Conservation (phyloP, 768 basidiomycete genomes). For the Panellus pusillus region DNA sequence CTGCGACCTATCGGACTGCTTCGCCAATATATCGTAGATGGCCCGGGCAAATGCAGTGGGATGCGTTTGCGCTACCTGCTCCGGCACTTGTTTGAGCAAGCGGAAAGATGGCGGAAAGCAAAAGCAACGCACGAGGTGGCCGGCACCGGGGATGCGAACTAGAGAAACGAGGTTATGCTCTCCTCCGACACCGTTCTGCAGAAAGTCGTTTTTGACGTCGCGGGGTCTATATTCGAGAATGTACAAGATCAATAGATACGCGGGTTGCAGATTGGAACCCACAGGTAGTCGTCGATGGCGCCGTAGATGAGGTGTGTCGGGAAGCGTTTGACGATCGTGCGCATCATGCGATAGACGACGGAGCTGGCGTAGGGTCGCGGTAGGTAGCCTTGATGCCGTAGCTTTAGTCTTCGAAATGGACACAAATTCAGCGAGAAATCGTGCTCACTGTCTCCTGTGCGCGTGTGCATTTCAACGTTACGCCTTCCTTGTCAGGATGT, state of each 20-base stretch:
- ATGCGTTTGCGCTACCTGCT: neutral
- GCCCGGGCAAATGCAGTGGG: neutral
- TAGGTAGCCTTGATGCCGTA: slow-evolving; percentile 38
- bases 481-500: slow-evolving; percentile 46
- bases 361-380: slow-evolving; percentile 35
- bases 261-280: slow-evolving; percentile 12
- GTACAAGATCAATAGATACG: neutral
- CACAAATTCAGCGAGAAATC: neutral
- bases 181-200: slow-evolving; percentile 36
- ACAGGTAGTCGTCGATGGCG: slow-evolving; percentile 45
- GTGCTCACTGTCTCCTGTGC: slow-evolving; percentile 43
- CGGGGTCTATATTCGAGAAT: neutral
- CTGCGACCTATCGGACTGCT: no score
- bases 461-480: slow-evolving; percentile 50
- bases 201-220: slow-evolving; percentile 38
- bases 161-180: slow-evolving; percentile 37
- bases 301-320: slow-evolving; percentile 51
- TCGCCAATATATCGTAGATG: neutral
- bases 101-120: no score
- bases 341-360: slow-evolving; percentile 36
- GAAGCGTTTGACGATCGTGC: slow-evolving; percentile 29
- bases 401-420: neutral
- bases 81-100: no score
- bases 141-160: slow-evolving; percentile 37
- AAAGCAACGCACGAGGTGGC: slow-evolving; percentile 38